A percentile compares a stretch with the other conserved stretches of the same genome.
phyloP scores from a whole-genome alignment of 139 green algal genomes.

The Tetradesmus lagerheimii region DNA sequence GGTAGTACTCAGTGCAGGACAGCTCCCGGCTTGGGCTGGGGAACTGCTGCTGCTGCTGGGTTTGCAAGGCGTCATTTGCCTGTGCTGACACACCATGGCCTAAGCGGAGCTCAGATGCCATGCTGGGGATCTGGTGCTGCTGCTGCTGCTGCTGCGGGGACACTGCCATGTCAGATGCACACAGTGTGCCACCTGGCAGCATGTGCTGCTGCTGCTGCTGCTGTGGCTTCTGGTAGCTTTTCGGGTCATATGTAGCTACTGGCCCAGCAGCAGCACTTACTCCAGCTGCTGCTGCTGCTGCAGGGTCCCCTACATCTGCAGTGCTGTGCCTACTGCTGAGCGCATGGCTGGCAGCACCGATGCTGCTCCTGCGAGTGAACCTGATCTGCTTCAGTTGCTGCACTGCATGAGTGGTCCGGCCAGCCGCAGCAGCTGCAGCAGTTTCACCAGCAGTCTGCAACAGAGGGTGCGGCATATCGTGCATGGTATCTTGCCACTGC shows the following conservation, averaged over 20 bases:
- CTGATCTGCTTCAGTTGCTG: conserved; percentile 36
- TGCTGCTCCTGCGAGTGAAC: conserved; percentile 3
- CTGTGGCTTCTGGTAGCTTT: background rate
- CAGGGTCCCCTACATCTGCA: background rate
- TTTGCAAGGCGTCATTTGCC: background rate
- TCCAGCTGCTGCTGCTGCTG: conserved; percentile 6
- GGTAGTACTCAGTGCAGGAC: conserved; percentile 39
- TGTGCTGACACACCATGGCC: conserved; percentile 24
- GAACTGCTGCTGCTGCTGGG: conserved; percentile 34
- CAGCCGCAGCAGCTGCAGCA: background rate
- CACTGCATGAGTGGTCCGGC: background rate
- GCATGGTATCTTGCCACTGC: background rate
- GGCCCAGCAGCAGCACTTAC: background rate
- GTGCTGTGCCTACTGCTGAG: background rate
- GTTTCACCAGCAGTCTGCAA: background rate
- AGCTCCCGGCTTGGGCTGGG: background rate
- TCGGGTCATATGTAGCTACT: background rate
- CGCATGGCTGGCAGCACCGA: background rate
- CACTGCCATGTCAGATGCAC: background rate
- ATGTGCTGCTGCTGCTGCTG: background rate
- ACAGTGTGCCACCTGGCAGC: background rate
- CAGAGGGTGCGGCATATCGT: background rate
- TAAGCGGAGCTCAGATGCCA: background rate
- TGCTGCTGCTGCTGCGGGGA: conserved; percentile 19
- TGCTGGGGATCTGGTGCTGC: conserved; percentile 4